Evolutionary conservation across 768 basidiomycete species (phyloP), one percentile per base, ranked within the genome.

Genomic region (Termitomyces sp.): DNA sequence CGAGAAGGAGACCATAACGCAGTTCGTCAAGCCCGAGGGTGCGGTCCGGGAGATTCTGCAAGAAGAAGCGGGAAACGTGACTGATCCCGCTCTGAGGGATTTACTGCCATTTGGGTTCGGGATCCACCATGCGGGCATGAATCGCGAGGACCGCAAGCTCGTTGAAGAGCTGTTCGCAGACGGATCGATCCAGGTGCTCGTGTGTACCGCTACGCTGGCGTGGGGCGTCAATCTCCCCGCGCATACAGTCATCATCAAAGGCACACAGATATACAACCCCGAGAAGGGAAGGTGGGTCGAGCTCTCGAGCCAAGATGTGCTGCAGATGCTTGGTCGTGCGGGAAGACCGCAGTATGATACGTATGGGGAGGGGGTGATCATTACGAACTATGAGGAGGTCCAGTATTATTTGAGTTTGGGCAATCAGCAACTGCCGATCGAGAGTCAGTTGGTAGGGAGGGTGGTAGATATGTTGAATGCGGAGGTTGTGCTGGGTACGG

Each of bases 171-270:
- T 98, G 10, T 99, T 99, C 69, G 85, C 85, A 10, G 92, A 96
- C 49, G 92, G 95, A 0, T 86, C 91, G 23, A 80, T 99, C 31
- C 95, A 96, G 68, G 95, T 98, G 0, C 79, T 99, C 25, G 93
- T 97, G 43, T 97, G 93, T 69, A 99, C 97, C 0, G 97, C 97
- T 5, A 98, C 96, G 2, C 86, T 99, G 37, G 97, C 97, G 0
- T 99, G 97, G 97, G 97, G 96, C 76, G 96, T 99, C 73, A 99
- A 99, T 68, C 76, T 98, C 0, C 97, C 97, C 3, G 96, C 95
- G 1, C 97, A 98, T 62, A 90, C 93, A 8, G 96, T 98, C 73
- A 94, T 98, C 75, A 98, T 99, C 80, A 99, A 98, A 70, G 97
- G 97, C n/a, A 98, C 97, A 0, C 95, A 98, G 74, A 95, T 98